phyloP scores from a whole-genome alignment of 148 eudicot genomes.

The Oxyria digyna region DNA sequence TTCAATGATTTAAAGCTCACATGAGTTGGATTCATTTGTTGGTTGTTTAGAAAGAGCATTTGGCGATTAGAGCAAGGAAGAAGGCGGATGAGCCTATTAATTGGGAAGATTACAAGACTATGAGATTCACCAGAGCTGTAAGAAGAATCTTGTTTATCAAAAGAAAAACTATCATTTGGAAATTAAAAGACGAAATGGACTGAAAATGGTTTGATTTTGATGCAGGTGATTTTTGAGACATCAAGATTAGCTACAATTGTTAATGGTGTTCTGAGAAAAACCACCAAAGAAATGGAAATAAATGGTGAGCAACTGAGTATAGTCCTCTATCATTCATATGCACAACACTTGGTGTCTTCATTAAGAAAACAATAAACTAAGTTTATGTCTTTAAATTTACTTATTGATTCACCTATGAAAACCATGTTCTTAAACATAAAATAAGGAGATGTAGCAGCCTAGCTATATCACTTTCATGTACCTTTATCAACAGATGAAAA shows the following conservation, averaged over 20 bases:
- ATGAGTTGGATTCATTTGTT: neutral
- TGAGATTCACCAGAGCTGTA: conserved; percentile 94
- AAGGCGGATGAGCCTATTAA: conserved; percentile 62
- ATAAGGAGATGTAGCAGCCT: neutral
- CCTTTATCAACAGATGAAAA: neutral
- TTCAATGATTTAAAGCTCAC: neutral
- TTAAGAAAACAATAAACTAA: neutral
- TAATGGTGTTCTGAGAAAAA: conserved; percentile 93
- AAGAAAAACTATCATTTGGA: neutral
- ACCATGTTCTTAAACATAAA: neutral
- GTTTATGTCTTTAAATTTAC: neutral
- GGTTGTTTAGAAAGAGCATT: conserved; percentile 57
- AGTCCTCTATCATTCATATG: too few species aligned
- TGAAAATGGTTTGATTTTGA: neutral
- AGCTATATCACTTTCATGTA: neutral
- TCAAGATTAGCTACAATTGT: conserved; percentile 95
- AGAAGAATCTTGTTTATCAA: conserved; percentile 13
- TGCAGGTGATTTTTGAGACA: conserved; percentile 92
- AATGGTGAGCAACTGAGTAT: conserved; percentile 39
- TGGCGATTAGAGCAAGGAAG: conserved; percentile 69
- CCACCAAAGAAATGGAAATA: conserved; percentile 85
- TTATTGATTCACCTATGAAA: neutral
- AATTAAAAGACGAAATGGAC: neutral
- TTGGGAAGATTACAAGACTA: conserved; percentile 79
- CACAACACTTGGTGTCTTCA: too few species aligned